These are phyloP conservation scores for Echeveria elegans DNA, from an alignment of 164 flowering plant species.

Conservation along the genomic window DNA sequence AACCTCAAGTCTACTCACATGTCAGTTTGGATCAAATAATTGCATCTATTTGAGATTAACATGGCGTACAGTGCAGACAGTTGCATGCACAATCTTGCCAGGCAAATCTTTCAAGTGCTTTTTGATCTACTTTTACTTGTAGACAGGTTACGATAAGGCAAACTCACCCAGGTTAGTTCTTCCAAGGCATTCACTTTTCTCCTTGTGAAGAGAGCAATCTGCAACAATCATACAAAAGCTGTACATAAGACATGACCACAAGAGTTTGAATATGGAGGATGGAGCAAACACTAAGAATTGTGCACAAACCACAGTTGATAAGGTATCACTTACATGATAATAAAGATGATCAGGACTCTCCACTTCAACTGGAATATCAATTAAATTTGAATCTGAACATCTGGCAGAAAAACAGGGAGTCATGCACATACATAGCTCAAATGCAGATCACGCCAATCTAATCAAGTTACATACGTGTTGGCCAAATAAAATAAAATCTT, in stretches of 20 bases:
- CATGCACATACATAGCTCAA: neutral
- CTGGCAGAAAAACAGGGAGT: conserved; percentile 19
- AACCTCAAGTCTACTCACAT: neutral
- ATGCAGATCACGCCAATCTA: neutral
- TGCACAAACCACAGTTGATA: neutral
- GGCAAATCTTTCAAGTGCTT: neutral
- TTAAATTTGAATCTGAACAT: conserved; percentile 49
- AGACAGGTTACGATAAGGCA: neutral
- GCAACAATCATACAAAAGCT: conserved; percentile 14
- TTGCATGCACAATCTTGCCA: neutral
- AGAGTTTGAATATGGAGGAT: neutral
- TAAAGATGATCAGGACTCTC: conserved; percentile 56
- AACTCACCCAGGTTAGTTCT: conserved; percentile 81
- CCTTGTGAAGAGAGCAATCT: conserved; percentile 87
- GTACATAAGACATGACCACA: neutral
- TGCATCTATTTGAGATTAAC: neutral
- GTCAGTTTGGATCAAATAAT: neutral
- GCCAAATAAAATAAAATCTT: neutral
- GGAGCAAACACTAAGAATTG: neutral
- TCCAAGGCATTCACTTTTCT: conserved; percentile 68
- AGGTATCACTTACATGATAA: conserved; percentile 57
- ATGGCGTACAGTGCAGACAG: neutral
- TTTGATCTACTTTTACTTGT: neutral
- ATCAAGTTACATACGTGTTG: neutral
- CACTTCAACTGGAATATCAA: neutral